Conservation (phyloP, 164 flowering plant species). For the Magnolia kwangsiensis region DNA sequence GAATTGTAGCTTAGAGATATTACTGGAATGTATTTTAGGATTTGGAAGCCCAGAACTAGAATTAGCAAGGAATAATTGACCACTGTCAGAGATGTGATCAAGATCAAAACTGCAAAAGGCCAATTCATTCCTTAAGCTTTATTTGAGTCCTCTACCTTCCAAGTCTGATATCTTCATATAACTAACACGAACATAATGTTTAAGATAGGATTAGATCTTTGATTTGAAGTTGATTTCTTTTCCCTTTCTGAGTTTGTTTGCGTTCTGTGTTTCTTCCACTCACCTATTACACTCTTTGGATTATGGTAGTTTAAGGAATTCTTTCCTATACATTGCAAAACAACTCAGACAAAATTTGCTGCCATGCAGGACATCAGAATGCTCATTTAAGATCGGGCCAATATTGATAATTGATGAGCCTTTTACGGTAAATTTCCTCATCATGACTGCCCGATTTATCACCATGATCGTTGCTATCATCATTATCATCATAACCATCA, state of each 20-base stretch:
- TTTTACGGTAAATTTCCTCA: constrained; percentile 52
- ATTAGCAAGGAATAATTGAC: no score
- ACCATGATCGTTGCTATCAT: neutral
- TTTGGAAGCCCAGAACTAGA: no score
- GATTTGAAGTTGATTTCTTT: no score
- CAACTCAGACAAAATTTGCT: neutral
- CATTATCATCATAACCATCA: neutral
- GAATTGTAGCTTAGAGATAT: no score
- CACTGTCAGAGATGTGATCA: no score
- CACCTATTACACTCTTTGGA: neutral
- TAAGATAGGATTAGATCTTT: neutral
- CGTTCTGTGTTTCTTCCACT: neutral
- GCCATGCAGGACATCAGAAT: constrained; percentile 69
- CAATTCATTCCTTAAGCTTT: no score
- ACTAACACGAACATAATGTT: neutral
- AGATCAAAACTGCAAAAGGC: no score
- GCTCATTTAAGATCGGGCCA: constrained; percentile 86
- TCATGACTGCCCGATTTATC: no score
- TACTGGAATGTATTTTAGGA: no score
- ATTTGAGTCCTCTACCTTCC: no score
- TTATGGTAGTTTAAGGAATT: neutral
- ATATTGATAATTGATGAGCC: constrained; percentile 74
- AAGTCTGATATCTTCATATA: neutral
- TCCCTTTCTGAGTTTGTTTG: neutral
- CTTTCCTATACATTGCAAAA: neutral